Conservation (phyloP, 257 asterid species). For the Datura wrightii region DNA sequence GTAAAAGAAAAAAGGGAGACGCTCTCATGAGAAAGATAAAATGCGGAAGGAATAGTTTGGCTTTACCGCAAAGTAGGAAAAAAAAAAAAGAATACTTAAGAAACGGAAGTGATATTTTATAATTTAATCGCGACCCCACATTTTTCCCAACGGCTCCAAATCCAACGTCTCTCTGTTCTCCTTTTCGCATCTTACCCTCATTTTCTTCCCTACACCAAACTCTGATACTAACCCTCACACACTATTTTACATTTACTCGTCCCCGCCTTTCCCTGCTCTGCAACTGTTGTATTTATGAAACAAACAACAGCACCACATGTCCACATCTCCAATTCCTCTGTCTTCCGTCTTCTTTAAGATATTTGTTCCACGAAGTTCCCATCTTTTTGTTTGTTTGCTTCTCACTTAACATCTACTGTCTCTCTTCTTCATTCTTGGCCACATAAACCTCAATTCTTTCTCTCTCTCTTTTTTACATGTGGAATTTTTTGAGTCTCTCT, state of each 20-base stretch:
- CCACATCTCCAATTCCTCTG: background rate
- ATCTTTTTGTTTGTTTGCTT: slow-evolving; percentile 32
- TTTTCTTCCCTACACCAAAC: slow-evolving; percentile 17
- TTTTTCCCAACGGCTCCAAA: slow-evolving; percentile 34
- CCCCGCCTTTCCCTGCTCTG: too few relatives aligned
- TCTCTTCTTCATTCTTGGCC: slow-evolving; percentile 15
- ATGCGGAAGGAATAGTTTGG: slow-evolving; percentile 19
- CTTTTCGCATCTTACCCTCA: background rate
- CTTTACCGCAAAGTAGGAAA: slow-evolving; percentile 32
- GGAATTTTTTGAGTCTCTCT: background rate
- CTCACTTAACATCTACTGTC: slow-evolving; percentile 4
- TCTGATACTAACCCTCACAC: background rate
- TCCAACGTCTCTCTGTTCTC: slow-evolving; percentile 34
- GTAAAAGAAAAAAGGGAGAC: background rate
- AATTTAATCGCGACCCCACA: slow-evolving; percentile 26
- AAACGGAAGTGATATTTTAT: slow-evolving; percentile 5
- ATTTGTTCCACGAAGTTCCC: slow-evolving; percentile 29
- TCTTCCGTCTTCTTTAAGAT: slow-evolving; percentile 38
- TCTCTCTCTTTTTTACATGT: background rate
- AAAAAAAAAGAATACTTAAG: background rate
- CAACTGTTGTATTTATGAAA: slow-evolving; percentile 27
- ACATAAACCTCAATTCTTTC: background rate
- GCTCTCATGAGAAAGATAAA: slow-evolving; percentile 23
- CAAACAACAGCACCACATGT: slow-evolving; percentile 37
- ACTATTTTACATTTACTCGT: background rate